Evolutionary conservation across 1,284 basidiomycete species (phyloP).

Genomic region (Gastroboletus turbinatus): DNA sequence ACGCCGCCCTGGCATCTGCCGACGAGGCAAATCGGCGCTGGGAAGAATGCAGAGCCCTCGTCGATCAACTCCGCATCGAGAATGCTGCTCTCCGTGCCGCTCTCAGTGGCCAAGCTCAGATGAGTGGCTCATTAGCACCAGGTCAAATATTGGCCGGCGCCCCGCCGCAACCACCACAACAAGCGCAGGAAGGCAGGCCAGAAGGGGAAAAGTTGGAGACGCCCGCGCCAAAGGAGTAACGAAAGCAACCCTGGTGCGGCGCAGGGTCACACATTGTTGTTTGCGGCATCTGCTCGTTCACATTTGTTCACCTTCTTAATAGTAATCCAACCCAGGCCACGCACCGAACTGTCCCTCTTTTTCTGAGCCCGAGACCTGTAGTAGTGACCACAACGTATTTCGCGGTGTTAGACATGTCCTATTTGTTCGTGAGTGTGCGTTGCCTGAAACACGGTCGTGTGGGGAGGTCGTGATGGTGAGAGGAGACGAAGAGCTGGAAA

Average conservation of each 20-base stretch:
- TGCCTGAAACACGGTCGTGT: neutral
- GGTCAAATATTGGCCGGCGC: slow-evolving; percentile 28
- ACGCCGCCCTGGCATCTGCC: slow-evolving; percentile 77
- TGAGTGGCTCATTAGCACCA: slow-evolving; percentile 27
- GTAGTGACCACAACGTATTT: slow-evolving; percentile 14
- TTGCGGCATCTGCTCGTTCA: slow-evolving; percentile 3
- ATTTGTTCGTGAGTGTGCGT: neutral
- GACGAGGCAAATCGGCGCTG: slow-evolving; percentile 83
- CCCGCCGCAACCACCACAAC: slow-evolving; percentile 23
- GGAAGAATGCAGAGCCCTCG: slow-evolving; percentile 80
- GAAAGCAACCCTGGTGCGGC: neutral
- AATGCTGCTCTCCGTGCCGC: slow-evolving; percentile 62
- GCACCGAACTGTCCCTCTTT: slow-evolving; percentile 15
- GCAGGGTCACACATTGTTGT: neutral
- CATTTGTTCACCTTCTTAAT: slow-evolving; percentile 6
- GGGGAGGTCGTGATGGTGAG: slow-evolving; percentile 32
- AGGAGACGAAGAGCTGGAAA: slow-evolving; percentile 34
- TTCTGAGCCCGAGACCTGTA: slow-evolving; percentile 10
- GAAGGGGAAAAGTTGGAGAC: slow-evolving; percentile 34
- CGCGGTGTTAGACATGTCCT: neutral
- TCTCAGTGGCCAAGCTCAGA: slow-evolving; percentile 41
- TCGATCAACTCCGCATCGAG: slow-evolving; percentile 79
- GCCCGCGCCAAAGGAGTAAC: slow-evolving; percentile 25
- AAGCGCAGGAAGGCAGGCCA: slow-evolving; percentile 23
- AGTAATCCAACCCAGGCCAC: slow-evolving; percentile 12